Evolutionary conservation across 495 filamentous ascomycete genomes (phyloP), one percentile per base, ranked within the genome.

Genomic region (Podospora comata): DNA sequence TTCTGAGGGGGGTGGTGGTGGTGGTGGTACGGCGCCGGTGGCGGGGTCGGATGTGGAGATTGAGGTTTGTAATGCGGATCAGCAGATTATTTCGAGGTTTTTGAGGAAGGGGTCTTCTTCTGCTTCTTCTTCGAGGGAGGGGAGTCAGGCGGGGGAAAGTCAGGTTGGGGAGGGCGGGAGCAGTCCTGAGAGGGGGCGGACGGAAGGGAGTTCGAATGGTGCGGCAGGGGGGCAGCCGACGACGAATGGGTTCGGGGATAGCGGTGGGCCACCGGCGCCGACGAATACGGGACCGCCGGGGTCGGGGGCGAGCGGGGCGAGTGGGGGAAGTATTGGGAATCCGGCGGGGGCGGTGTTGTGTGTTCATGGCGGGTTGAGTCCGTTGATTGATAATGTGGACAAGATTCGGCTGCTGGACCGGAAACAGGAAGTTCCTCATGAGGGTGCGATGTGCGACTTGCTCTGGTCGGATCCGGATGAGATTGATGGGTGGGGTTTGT

Each of bases 381-480:
- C 95, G 1, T 82, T 97, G 11, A 91, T 99, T 71, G 96, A 97
- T 76, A 92, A 85, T 18, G 91, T 99, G 63, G 96, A 99, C 79
- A 97, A 97, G 77, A 99, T 99, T 78, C 88, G 96, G 28, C 83
- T 97, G 18, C 85, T 99, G 28, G 95, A 99, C 79, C 88, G 95
- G 57, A 99, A 98, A 79, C 95, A 99, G 79, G 95, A 99, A 79
- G 95, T 99, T 3, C 95, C 95, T 0, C 95, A 99, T 78, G 95
- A 99, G 82, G 95, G 95, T 64, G 92, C 95, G 71, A 99, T 99
- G 95, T 99, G 95, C 78, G 95, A 99, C 80, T 83, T 99, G 5
- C 85, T 99, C 16, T 99, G 95, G 95, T 96, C 92, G 5, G 95
- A 99, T 79, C 95, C 95, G 0, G 95, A 99, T 78, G 95, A 98